Evolutionary conservation across 768 basidiomycete species (phyloP).

Genomic region (Lentinula detonsa): DNA sequence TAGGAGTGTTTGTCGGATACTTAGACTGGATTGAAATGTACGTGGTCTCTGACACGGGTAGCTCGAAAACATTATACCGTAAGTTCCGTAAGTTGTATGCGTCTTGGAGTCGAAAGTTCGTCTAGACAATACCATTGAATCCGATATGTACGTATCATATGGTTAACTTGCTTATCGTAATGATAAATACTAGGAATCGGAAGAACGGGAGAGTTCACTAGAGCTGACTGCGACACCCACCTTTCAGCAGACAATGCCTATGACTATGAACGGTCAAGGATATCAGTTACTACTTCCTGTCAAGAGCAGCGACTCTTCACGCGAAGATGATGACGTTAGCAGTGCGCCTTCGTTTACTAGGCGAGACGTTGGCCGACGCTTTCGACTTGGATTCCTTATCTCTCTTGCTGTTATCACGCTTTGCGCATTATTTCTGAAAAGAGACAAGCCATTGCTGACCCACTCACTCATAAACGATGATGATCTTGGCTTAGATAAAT

Average conservation of each 20-base stretch:
- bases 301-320: not conserved
- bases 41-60: too few relatives aligned
- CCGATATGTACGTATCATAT: too few relatives aligned
- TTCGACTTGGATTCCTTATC: not conserved
- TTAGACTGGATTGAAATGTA: too few relatives aligned
- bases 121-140: too few relatives aligned
- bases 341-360: too few relatives aligned
- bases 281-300: not conserved
- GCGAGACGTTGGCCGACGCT: not conserved
- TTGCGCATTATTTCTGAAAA: not conserved
- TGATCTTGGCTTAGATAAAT: constrained; percentile 20
- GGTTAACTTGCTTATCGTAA: not conserved
- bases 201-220: too few relatives aligned
- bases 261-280: not conserved
- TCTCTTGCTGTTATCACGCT: not conserved
- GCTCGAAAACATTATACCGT: too few relatives aligned
- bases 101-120: too few relatives aligned
- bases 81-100: too few relatives aligned
- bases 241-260: not conserved
- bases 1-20: too few relatives aligned
- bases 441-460: not conserved
- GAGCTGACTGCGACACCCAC: not conserved
- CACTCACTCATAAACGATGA: not conserved
- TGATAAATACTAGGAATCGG: not conserved
- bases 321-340: not conserved